Conservation (phyloP, 139 green algal species). For the Astrephomene gubernaculifera region DNA sequence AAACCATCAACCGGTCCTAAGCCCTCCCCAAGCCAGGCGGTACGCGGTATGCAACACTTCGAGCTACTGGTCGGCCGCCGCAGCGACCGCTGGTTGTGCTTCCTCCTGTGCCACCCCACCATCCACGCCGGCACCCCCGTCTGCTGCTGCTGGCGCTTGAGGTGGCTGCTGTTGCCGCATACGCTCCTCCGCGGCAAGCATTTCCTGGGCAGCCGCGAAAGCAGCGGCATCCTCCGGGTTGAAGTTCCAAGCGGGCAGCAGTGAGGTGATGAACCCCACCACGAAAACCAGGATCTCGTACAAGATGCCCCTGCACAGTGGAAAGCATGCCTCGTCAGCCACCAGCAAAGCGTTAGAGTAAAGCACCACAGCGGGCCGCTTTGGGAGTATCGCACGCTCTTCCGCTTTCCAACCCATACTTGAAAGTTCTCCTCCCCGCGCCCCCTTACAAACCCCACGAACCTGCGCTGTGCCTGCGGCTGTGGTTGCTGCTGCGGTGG, state of each 20-base stretch:
- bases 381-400: too few species aligned
- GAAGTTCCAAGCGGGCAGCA: constrained; percentile 84
- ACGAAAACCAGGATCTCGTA: constrained; percentile 77
- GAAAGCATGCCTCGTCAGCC: too few species aligned
- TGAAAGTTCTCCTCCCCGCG: not conserved
- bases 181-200: constrained; percentile 45
- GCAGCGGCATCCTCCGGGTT: constrained; percentile 77
- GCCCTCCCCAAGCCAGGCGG: too few species aligned
- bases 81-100: not conserved
- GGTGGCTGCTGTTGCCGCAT: constrained; percentile 34
- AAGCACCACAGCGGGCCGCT: not conserved
- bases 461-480: constrained; percentile 13
- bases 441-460: not conserved
- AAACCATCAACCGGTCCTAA: too few species aligned
- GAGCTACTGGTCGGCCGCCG: not conserved
- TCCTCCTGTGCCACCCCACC: too few species aligned
- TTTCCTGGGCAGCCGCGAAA: constrained; percentile 62
- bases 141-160: not conserved
- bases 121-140: not conserved
- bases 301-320: constrained; percentile 18
- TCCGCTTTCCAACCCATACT: too few species aligned
- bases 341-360: too few species aligned
- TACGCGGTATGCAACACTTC: too few species aligned
- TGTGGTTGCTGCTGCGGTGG: not conserved
- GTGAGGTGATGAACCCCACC: constrained; percentile 84